Evolutionary conservation across 208 protist genomes (phyloP).

Genomic region (Trypanosomatidae sp.): DNA sequence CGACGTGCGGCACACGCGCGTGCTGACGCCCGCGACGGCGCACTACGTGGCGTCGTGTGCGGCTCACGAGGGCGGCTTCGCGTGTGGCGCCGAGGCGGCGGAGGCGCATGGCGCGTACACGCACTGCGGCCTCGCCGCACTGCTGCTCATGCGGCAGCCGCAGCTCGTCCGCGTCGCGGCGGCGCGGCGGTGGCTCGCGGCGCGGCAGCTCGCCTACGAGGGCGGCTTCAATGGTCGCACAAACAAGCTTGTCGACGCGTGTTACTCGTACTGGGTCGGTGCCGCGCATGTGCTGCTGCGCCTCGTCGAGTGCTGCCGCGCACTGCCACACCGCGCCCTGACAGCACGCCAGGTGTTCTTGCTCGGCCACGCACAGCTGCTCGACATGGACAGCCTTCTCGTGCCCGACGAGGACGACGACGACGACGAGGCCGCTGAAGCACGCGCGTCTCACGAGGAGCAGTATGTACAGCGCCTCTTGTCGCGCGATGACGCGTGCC

Average conservation of each 20-base stretch:
- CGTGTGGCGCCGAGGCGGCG: constrained; percentile 19
- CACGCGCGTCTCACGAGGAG: too few relatives aligned
- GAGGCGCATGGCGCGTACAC: constrained; percentile 92
- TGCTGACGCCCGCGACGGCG: constrained; percentile 33
- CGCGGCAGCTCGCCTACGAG: constrained; percentile 63
- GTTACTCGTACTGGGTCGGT: constrained; percentile 97
- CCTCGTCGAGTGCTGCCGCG: constrained; percentile 22
- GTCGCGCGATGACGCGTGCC: too few relatives aligned
- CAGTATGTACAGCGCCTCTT: too few relatives aligned
- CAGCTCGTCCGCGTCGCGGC: constrained; percentile 29
- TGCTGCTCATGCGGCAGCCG: constrained; percentile 45
- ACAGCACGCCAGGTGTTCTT: neutral
- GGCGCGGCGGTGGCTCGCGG: constrained; percentile 63
- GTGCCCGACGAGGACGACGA: too few relatives aligned
- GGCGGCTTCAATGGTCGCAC: constrained; percentile 93
- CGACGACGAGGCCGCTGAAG: too few relatives aligned
- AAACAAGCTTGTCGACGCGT: constrained; percentile 97
- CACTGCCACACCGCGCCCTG: constrained; percentile 4
- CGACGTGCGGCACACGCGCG: constrained; percentile 13
- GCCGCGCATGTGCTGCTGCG: constrained; percentile 49
- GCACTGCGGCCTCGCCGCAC: constrained; percentile 71
- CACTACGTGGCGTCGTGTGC: constrained; percentile 69
- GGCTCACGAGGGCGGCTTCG: constrained; percentile 89
- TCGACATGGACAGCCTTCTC: constrained; percentile 1
- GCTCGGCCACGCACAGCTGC: neutral